Evolutionary conservation across 2,329 filamentous ascomycete genomes (phyloP).

Genomic region (Periglandula ipomoeae): DNA sequence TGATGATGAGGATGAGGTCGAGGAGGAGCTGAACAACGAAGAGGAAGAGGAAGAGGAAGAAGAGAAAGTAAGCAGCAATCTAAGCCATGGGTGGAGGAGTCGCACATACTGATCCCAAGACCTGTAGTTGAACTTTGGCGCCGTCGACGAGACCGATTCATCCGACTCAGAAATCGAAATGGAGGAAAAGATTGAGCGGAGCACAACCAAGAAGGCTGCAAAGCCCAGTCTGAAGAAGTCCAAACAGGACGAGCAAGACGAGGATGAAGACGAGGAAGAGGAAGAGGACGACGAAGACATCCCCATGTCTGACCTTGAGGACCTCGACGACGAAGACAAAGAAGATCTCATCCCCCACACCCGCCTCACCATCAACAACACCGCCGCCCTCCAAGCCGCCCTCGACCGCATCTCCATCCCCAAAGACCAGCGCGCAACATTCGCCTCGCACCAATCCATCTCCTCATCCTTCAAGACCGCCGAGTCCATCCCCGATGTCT

Average conservation of each 20-base stretch:
- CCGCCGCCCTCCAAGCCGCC: constrained; percentile 69
- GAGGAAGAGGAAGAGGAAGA: constrained; percentile 29
- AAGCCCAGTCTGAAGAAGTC: constrained; percentile 8
- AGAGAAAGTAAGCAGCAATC: constrained; percentile 17
- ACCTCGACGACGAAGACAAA: constrained; percentile 66
- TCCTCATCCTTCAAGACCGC: constrained; percentile 56
- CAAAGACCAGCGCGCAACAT: constrained; percentile 57
- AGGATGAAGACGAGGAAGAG: constrained; percentile 19
- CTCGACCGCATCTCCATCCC: constrained; percentile 69
- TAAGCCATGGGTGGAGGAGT: too few relatives aligned
- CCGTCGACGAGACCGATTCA: constrained; percentile 51
- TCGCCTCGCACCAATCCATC: constrained; percentile 75
- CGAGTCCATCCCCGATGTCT: constrained; percentile 65
- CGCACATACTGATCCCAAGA: background rate
- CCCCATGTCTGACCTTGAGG: constrained; percentile 78
- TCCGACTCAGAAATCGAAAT: constrained; percentile 68
- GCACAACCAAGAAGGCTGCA: constrained; percentile 18
- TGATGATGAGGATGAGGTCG: background rate
- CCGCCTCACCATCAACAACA: constrained; percentile 96
- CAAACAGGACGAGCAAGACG: constrained; percentile 21
- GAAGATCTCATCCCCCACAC: constrained; percentile 85
- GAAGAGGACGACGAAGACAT: constrained; percentile 60
- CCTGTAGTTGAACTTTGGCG: constrained; percentile 41
- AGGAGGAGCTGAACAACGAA: constrained; percentile 13
- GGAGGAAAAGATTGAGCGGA: constrained; percentile 53